Evolutionary conservation across 345 rosid genomes (phyloP).

Genomic region (Adansonia digitata): DNA sequence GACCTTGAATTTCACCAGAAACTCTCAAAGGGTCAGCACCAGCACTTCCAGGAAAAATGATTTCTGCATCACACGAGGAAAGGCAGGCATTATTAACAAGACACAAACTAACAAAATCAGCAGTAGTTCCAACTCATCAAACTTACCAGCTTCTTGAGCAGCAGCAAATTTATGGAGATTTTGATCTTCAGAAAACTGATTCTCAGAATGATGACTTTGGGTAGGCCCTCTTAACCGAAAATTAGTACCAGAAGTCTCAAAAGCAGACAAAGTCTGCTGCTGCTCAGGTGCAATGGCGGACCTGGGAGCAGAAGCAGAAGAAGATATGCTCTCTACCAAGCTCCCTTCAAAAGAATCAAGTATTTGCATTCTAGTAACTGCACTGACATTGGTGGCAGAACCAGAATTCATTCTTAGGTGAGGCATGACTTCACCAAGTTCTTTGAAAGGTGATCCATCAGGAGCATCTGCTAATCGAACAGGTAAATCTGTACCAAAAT

Average conservation of each 20-base stretch:
- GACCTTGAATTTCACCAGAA: conserved; percentile 24
- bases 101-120: conserved; percentile 13
- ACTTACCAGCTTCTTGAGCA: conserved; percentile 46
- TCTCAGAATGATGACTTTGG: conserved; percentile 10
- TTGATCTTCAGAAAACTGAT: conserved; percentile 20
- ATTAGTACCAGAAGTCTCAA: conserved; percentile 14
- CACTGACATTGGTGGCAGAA: neutral
- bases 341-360: conserved; percentile 17
- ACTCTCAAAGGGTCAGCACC: conserved; percentile 19
- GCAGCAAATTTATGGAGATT: conserved; percentile 28
- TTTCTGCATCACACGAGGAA: conserved; percentile 31
- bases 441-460: conserved; percentile 64
- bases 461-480: conserved; percentile 72
- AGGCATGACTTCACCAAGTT: conserved; percentile 62
- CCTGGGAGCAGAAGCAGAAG: conserved; percentile 11
- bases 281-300: conserved; percentile 16
- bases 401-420: conserved; percentile 33
- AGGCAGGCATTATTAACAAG: conserved; percentile 4
- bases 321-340: neutral
- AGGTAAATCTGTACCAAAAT: conserved; percentile 77
- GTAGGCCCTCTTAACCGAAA: conserved; percentile 18
- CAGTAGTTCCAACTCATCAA: neutral
- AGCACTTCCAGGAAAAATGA: conserved; percentile 38
- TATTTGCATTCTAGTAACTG: neutral
- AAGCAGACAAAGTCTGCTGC: conserved; percentile 20